Conservation (phyloP, 768 basidiomycete genomes). For the Xerocomus spinulosus region DNA sequence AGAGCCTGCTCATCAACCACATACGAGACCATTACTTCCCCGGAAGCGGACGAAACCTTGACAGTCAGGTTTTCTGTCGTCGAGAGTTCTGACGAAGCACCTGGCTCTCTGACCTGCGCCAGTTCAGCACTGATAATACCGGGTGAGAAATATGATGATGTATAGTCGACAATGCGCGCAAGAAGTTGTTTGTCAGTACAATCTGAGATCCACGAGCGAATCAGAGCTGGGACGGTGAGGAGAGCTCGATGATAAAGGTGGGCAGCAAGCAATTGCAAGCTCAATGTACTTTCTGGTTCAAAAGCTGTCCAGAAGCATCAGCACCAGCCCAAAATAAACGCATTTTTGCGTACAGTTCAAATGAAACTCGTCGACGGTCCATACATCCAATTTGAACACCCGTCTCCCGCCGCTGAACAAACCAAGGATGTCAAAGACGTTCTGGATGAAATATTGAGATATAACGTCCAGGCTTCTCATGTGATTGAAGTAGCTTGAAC, state of each 20-base stretch:
- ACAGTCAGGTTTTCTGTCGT: constrained; percentile 75
- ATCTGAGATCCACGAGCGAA: constrained; percentile 80
- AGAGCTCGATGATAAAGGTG: constrained; percentile 89
- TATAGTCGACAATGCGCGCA: constrained; percentile 71
- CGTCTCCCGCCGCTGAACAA: constrained; percentile 62
- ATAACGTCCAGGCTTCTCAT: constrained; percentile 69
- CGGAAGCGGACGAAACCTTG: constrained; percentile 65
- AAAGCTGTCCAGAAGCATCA: constrained; percentile 42
- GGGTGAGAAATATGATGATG: constrained; percentile 82
- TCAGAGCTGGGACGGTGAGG: constrained; percentile 75
- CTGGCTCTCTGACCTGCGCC: constrained; percentile 59
- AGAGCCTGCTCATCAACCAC: constrained; percentile 90
- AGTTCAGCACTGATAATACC: constrained; percentile 82
- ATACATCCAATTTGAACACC: constrained; percentile 76
- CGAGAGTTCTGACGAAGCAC: constrained; percentile 45
- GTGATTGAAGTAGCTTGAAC: constrained; percentile 82
- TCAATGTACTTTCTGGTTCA: constrained; percentile 46
- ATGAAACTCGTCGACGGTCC: constrained; percentile 82
- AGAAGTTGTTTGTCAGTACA: constrained; percentile 88
- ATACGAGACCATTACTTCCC: constrained; percentile 83
- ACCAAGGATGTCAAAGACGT: constrained; percentile 59
- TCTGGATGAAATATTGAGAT: constrained; percentile 61
- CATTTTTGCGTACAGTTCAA: constrained; percentile 55
- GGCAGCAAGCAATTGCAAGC: constrained; percentile 67
- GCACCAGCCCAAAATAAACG: neutral